Percentiles rank a stretch among this genome's conserved stretches.
These are phyloP conservation scores for Stagonosporopsis tanaceti DNA, from an alignment of 2,329 filamentous ascomycete genomes.

Conservation along the genomic window DNA sequence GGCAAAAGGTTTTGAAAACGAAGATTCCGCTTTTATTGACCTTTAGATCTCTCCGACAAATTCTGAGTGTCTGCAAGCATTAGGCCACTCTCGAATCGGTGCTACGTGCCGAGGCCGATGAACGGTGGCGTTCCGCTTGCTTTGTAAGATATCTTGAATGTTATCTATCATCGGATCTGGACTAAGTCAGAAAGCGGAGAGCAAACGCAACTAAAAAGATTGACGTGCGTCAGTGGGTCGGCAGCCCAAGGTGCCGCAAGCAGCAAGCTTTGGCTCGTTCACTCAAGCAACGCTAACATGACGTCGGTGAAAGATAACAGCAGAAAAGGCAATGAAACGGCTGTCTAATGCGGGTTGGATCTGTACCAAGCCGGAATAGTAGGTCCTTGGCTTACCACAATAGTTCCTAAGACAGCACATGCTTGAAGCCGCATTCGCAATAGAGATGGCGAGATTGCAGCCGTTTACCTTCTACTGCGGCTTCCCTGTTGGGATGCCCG, in stretches of 20 bases:
- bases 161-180: background rate
- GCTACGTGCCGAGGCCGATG: background rate
- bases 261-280: slow-evolving; percentile 7
- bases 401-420: background rate
- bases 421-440: slow-evolving; percentile 1
- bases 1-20: background rate
- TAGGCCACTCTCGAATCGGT: background rate
- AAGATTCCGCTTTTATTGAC: background rate
- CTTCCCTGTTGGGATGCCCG: slow-evolving; percentile 7
- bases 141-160: slow-evolving; percentile 11
- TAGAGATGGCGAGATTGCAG: slow-evolving; percentile 2
- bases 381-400: background rate
- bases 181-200: background rate
- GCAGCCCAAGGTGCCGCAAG: slow-evolving; percentile 4
- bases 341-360: background rate
- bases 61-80: background rate
- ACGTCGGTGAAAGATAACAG: background rate
- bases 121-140: slow-evolving; percentile 5
- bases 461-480: background rate
- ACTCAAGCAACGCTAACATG: slow-evolving; percentile 3
- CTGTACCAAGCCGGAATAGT: background rate
- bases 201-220: background rate
- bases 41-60: background rate
- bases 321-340: background rate
- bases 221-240: slow-evolving; percentile 16